Evolutionary conservation across 768 basidiomycete species (phyloP), one percentile per base, ranked within the genome.

Genomic region (Tulasnella sp.): DNA sequence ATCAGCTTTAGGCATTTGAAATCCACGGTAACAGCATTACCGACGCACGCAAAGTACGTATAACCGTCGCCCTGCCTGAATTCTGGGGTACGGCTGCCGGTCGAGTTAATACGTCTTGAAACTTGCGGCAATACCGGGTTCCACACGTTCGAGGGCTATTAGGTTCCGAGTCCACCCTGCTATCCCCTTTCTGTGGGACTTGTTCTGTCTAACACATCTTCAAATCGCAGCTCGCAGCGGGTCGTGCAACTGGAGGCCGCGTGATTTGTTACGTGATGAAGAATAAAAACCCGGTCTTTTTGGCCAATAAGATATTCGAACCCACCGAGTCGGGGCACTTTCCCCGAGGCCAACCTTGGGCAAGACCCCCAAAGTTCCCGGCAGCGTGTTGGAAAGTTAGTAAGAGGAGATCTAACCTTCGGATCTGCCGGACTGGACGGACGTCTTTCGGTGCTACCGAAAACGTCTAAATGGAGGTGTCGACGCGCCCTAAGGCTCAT

Each of bases 391-490:
- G 26, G n/a, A 4, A 23, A 51, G 5, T n/a, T n/a, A n/a, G n/a
- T n/a, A n/a, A n/a, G 9, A 18, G 5, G n/a, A 67, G 26, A 32
- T 67, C 57, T 61, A 32, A 67, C 20, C 13, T 67, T 67, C 61
- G 61, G 61, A 67, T 67, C 61, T 67, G 61, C 61, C 61, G 61
- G 61, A 67, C 61, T 67, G 6, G 13, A 20, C 48, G 48, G 48
- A 20, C 20, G 48, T 51, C 61, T n/a, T 67, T 67, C 61, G 61
- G 61, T 32, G 61, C 29, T 2, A 9, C 61, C 61, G n/a, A 67
- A 67, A 67, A 67, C 61, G 61, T 67, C 61, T 67, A 29, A 67
- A 67, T 67, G 61, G 61, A 67, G 61, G 61, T 67, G 26, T 20
- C 13, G n/a, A 67, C 61, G 32, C 61, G 61, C 48, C 48, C 48